These are phyloP conservation scores for Microbotryum intermedium DNA, from an alignment of 1,284 basidiomycete species.

Conservation along the genomic window DNA sequence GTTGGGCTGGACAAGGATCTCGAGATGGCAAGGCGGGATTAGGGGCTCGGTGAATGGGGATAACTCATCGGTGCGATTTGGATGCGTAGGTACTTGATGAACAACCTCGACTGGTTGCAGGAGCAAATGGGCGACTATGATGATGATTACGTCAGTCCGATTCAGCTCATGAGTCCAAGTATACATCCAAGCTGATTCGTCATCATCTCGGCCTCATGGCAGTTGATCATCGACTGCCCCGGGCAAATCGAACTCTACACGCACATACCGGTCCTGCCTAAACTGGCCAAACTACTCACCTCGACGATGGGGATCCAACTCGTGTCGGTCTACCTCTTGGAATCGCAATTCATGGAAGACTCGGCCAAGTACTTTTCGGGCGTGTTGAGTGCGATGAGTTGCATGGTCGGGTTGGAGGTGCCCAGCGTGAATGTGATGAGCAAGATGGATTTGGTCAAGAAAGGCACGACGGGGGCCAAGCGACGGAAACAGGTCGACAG, in stretches of 20 bases:
- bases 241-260: conserved; percentile 99
- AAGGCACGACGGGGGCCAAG: conserved; percentile 53
- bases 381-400: conserved; percentile 95
- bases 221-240: conserved; percentile 90
- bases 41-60: background rate
- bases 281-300: conserved; percentile 58
- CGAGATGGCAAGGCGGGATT: background rate
- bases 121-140: conserved; percentile 91
- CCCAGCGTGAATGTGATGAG: conserved; percentile 97
- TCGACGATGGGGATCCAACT: conserved; percentile 63
- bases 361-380: conserved; percentile 98
- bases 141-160: conserved; percentile 64
- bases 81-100: conserved; percentile 73
- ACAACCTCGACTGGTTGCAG: conserved; percentile 99
- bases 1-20: background rate
- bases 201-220: too few relatives aligned
- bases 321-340: conserved; percentile 82
- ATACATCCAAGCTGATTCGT: background rate
- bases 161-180: too few relatives aligned
- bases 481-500: conserved; percentile 63
- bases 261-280: conserved; percentile 91
- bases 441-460: conserved; percentile 96
- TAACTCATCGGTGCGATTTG: background rate
- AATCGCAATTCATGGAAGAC: conserved; percentile 99
- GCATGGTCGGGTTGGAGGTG: conserved; percentile 95